Base-by-base conservation (phyloP, 371 early-diverging fungal genomes). In the Mucor lusitanicus region DNA sequence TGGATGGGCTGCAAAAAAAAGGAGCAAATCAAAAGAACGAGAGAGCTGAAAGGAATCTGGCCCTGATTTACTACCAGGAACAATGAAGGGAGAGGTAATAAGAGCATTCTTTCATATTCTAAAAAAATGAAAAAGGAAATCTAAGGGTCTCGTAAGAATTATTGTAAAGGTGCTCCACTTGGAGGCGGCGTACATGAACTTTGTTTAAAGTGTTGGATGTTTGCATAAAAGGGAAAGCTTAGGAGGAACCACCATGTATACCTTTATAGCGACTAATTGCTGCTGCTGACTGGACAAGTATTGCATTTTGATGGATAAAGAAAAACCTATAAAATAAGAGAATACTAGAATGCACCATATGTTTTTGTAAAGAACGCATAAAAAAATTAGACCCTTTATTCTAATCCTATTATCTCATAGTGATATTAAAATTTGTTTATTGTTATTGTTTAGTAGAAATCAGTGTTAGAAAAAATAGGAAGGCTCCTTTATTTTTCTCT, bases 401-500 rank as follows among this genome's bases (percentile, higher is more conserved):
- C n/a, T 6, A 17, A n/a, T 17, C n/a, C 42, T 2, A n/a, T 42
- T 42, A 42, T 17, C 15, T 42, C n/a, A 35, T 35, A 35, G 35
- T 35, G 35, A 35, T 42, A 42, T 42, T 42, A 42, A 42, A 42
- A 42, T n/a, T 17, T 42, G 15, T 17, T 42, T 42, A 42, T 42
- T 42, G n/a, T 42, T 17, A n/a, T n/a, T n/a, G n/a, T n/a, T n/a
- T 17, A 2, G 42, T 42, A 42, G 42, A 17, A 42, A 42, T n/a
- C 6, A 42, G 6, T 44, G 13, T 28, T 64, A 64, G n/a, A n/a
- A n/a, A 17, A 56, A 56, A 56, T 27, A 64, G 2, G 40, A 6
- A 7, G 64, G 55, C 39, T 64, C 65, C 37, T 59, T 65, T 21
- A 50, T n/a, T 44, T 62, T 37, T 63, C 71, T 61, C 23, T 57